Evolutionary conservation across 371 early-diverging fungal genomes (phyloP), one percentile per base, ranked within the genome.

Genomic region (Rhizopus delemar): DNA sequence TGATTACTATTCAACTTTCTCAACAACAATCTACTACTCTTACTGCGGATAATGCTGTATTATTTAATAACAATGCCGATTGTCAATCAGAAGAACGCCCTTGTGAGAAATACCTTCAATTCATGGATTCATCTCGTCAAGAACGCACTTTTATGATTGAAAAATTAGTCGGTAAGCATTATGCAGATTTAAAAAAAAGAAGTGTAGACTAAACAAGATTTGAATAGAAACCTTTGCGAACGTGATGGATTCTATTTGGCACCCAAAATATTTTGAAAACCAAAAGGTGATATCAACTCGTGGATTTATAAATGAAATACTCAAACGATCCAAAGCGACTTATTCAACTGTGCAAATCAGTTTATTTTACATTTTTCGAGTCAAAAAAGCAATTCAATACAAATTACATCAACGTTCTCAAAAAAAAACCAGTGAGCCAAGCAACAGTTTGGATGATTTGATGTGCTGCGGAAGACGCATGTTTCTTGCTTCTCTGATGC

Each of bases 301-400:
- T 67, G 51, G 64, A 56, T 68, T 90, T 80, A 84, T 90, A 53
- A 82, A 81, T 32, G 90, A 90, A 63, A 85, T 90, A 41, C 71
- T 92, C 8, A 84, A 82, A 59, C 84, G 90, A 41, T 88, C 90
- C 13, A 82, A 84, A 53, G 81, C 88, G 9, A 87, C 91, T 11
- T 90, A 86, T 62, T 86, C 88, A 5, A 89, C 89, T 32, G 74
- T 92, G n/a, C 89, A 90, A 69, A 79, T 86, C 38, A 79, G 89
- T 15, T 72, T 89, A 15, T 83, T 86, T 45, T 89, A 88, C 58
- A 67, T 89, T 16, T 81, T 75, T 71, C 81, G 81, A 39, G 73
- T 80, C 28, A 80, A 77, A 46, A 67, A 64, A 33, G 56, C 59
- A 9, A 68, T 79, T 46, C 69, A 68, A 56, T 70, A 71, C 46